Conservation (phyloP, 2,329 filamentous ascomycete species). For the Cercospora sojina region DNA sequence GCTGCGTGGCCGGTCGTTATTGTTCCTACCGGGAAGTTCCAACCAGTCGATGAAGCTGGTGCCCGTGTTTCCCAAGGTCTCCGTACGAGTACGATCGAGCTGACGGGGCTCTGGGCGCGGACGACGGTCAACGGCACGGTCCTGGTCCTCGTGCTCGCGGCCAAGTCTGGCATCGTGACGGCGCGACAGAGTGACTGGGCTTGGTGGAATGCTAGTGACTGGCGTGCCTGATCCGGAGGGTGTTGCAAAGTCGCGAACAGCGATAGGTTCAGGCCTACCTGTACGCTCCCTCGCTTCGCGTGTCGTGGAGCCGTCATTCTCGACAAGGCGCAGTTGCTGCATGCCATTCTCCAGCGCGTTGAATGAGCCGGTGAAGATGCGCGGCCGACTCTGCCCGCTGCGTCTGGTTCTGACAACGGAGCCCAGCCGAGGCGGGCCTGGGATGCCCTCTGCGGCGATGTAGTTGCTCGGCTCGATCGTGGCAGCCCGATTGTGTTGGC, state of each 20-base stretch:
- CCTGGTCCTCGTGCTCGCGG: not conserved
- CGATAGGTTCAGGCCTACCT: conserved; percentile 3
- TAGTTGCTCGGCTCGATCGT: conserved; percentile 22
- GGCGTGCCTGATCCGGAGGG: conserved; percentile 9
- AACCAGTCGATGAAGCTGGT: not conserved
- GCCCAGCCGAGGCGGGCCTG: conserved; percentile 12
- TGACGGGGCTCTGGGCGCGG: not conserved
- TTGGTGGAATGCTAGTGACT: conserved; percentile 19
- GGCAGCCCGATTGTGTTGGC: conserved; percentile 18
- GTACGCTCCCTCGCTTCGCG: not conserved
- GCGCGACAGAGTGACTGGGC: conserved; percentile 23
- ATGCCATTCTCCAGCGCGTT: conserved; percentile 26
- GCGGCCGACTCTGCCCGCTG: conserved; percentile 20
- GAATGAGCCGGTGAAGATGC: conserved; percentile 33
- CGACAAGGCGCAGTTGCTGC: not conserved
- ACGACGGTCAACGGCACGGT: not conserved
- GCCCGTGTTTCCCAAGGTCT: conserved; percentile 1
- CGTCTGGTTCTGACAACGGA: conserved; percentile 14
- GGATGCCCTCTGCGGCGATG: conserved; percentile 1
- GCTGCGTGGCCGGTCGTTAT: conserved; percentile 10
- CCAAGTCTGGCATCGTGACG: conserved; percentile 17
- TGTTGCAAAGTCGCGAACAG: conserved; percentile 15
- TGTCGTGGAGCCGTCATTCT: not conserved
- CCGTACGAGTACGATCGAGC: not conserved
- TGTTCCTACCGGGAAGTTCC: conserved; percentile 10